Conservation (phyloP, 2,329 filamentous ascomycete species). For the Fusarium redolens region DNA sequence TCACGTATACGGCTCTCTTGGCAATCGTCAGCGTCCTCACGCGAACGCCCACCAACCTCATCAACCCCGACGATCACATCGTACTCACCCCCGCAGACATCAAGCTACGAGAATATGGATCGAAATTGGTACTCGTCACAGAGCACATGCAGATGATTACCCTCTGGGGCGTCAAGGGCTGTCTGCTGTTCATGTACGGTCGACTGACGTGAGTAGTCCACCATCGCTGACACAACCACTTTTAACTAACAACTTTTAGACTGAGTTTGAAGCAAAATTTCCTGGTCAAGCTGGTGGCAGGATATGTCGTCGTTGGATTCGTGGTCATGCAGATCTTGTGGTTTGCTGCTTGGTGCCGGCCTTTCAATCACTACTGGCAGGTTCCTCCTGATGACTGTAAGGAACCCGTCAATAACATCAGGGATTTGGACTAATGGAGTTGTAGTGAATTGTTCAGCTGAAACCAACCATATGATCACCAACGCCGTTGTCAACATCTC, state of each 20-base stretch:
- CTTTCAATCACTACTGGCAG: conserved; percentile 60
- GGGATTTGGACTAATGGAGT: rapidly evolving
- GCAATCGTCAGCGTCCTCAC: conserved; percentile 40
- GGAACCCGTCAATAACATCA: not conserved
- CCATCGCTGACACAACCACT: rapidly evolving
- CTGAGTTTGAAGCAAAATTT: conserved; percentile 57
- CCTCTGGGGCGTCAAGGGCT: conserved; percentile 66
- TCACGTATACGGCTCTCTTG: conserved; percentile 38
- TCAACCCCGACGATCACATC: conserved; percentile 59
- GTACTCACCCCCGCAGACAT: conserved; percentile 59
- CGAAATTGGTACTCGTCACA: conserved; percentile 70
- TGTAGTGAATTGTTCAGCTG: conserved; percentile 59
- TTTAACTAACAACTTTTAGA: conserved; percentile 29
- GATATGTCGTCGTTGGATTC: conserved; percentile 56
- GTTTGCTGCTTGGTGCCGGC: conserved; percentile 63
- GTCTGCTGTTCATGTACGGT: conserved; percentile 63
- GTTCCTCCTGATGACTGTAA: conserved; percentile 61
- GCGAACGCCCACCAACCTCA: conserved; percentile 66
- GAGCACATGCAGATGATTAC: conserved; percentile 71
- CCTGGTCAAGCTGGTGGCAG: conserved; percentile 57
- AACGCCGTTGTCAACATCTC: conserved; percentile 69
- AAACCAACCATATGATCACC: conserved; percentile 66
- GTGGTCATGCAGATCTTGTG: conserved; percentile 63
- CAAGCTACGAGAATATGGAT: conserved; percentile 59
- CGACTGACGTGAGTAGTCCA: conserved; percentile 57